Base-by-base conservation (phyloP, 331 rosid genomes). In the Quercus tomentella region DNA sequence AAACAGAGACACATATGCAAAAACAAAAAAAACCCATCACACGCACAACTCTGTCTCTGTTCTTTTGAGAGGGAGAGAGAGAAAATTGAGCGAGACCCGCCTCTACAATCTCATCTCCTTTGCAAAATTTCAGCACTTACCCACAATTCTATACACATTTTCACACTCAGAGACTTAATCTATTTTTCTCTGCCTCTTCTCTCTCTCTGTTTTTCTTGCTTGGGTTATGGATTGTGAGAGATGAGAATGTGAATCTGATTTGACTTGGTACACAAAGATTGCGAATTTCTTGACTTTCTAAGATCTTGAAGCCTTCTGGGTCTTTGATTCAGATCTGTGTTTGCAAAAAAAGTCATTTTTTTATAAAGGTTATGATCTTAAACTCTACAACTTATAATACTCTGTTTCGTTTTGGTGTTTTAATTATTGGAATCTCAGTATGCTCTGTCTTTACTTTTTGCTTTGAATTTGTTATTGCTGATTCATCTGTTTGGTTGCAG, bases 301-400 rank as follows among this genome's bases (percentile, higher is more conserved):
- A 71, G 86, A 77, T 82, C 74, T 37, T 87, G 84, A 84, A 79
- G 89, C 14, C 7, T 68, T 25, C 72, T 75, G 17, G 56, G 8
- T 57, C 60, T 49, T 10, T 54, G 33, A 2, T 65, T 70, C 6
- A 43, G 25, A 61, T 25, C 18, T 3, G 16, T 45, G 10, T 21
- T 76, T 74, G 54, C 23, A 0, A 16, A 5, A 67, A 67, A 4
- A 67, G 4, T 35, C 72, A 41, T 25, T 28, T 26, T 18, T 6
- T 35, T 35, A 35, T 7, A 66, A 54, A 28, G 41, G 63, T 77
- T 5, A 37, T 72, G 74, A 61, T 52, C 33, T 33, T 15, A 10
- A 54, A 71, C 9, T 41, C 49, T 77, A 37, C 65, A 72, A 73
- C 25, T 52, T 2, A 28, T 37, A 49, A 30, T 67, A 3, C 52